Evolutionary conservation across 441 rosid genomes (phyloP).

Genomic region (Adansonia rubrostipa): DNA sequence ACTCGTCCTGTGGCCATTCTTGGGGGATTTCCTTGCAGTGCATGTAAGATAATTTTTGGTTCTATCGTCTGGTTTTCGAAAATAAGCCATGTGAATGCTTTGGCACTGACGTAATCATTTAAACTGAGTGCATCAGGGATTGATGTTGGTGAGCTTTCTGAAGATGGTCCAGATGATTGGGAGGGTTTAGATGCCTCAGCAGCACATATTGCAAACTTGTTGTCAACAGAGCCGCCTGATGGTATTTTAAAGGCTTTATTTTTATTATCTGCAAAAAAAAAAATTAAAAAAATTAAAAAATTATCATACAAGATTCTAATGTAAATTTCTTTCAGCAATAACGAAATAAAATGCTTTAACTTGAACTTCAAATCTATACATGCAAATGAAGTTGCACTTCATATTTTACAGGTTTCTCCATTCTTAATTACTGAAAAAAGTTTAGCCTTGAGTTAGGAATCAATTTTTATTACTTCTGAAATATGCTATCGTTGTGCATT

Average conservation of each 20-base stretch:
- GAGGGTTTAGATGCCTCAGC: conserved; percentile 80
- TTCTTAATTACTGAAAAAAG: background rate
- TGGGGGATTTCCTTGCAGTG: conserved; percentile 72
- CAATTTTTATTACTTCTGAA: background rate
- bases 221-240: conserved; percentile 72
- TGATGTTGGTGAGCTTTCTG: conserved; percentile 67
- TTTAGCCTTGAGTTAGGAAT: background rate
- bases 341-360: background rate
- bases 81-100: background rate
- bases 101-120: conserved; percentile 5
- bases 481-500: background rate
- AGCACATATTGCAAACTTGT: conserved; percentile 65
- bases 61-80: background rate
- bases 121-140: conserved; percentile 51
- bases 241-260: conserved; percentile 38
- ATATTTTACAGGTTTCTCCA: background rate
- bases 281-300: background rate
- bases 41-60: conserved; percentile 46
- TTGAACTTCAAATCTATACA: background rate
- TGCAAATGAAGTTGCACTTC: background rate
- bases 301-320: background rate
- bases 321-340: background rate
- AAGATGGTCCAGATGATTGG: conserved; percentile 62
- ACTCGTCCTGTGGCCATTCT: conserved; percentile 61
- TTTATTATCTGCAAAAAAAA: conserved; percentile 11